Evolutionary conservation across 2,329 filamentous ascomycete genomes (phyloP), one percentile per base, ranked within the genome.

Genomic region (Delphinella strobiligena): DNA sequence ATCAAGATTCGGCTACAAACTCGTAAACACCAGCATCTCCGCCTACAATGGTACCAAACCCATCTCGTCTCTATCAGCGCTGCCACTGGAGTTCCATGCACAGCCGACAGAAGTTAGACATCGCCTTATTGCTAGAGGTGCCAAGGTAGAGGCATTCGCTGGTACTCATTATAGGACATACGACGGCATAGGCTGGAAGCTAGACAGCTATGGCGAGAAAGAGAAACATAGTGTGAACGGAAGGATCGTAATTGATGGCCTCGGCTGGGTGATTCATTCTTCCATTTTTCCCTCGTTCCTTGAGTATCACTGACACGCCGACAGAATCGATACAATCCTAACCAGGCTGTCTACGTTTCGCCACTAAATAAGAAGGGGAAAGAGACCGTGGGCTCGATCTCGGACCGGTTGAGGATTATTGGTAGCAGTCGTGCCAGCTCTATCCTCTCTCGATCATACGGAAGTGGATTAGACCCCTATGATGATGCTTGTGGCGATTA

Each of bases 141-240:
- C 56, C 14, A 59, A 61, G 34, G 62, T 68, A 42, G 68, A 72
- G 44, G 46, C 52, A 8, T 55, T 71, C 19, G 61, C 61, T 31
- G 69, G 69, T 2, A 64, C 63, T 18, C 63, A 71, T 40, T 73
- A 69, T 53, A 64, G 63, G 39, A 57, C 61, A 1, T 74, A 74
- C 45, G 59, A 66, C 19, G 69, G 69, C 4, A 48, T 67, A 12
- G 62, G 58, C 2, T 66, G 60, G 61, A 52, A 51, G 18, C 48
- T 56, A 4, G 56, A 57, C 4, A 45, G 51, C 4, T 49, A 47
- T 37, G 47, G 49, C 24, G 43, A 49, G 10, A 53, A 54, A 43
- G 59, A 64, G 45, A 63, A 64, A 43, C 61, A 60, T 43, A 60
- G 56, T 42, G 52, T 71, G 43, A 67, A 67, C 42, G 65, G 66